Evolutionary conservation across 371 early-diverging fungal genomes (phyloP), one percentile per base, ranked within the genome.

Genomic region (Smittium culicis): DNA sequence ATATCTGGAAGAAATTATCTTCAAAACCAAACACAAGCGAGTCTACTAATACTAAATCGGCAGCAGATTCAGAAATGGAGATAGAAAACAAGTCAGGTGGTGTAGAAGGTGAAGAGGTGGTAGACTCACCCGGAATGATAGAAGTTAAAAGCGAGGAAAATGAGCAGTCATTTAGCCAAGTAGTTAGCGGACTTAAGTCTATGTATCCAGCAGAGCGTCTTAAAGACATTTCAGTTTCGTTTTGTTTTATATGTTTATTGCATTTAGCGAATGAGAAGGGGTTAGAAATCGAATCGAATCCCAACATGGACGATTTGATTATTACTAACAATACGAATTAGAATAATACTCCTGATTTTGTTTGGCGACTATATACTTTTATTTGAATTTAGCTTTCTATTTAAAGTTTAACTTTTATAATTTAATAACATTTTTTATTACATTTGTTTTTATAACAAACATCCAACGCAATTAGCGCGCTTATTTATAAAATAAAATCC

Each of bases 221-320:
- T 71, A 80, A 83, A 67, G 96, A 96, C 64, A 91, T 97, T 45
- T 94, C 96, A 1, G 88, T 93, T 5, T 86, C 95, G 2, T 97
- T 90, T 73, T 95, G 94, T 75, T 97, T 97, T 73, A 96, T 97
- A 62, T 94, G 96, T 71, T 76, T 97, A 64, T 77, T 97, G 66
- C 98, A 97, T 81, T 74, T 97, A 63, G 96, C 96, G 28, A 96
- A 96, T 74, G 97, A 96, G 77, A 86, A 89, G 72, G 84, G 86
- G 67, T 78, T 96, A 69, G 67, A 69, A 34, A 77, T 78, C 32
- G 72, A 68, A 35, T 69, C 70, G 61, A 73, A 74, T 61, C 59
- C 60, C 25, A 65, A 72, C 35, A 71, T 77, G 73, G 27, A 14
- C 25, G 57, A 57, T 57, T 25, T 57, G 20, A 20, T 45, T 45